Evolutionary conservation across 441 rosid genomes (phyloP).

Genomic region (Dalechampia spathulata): DNA sequence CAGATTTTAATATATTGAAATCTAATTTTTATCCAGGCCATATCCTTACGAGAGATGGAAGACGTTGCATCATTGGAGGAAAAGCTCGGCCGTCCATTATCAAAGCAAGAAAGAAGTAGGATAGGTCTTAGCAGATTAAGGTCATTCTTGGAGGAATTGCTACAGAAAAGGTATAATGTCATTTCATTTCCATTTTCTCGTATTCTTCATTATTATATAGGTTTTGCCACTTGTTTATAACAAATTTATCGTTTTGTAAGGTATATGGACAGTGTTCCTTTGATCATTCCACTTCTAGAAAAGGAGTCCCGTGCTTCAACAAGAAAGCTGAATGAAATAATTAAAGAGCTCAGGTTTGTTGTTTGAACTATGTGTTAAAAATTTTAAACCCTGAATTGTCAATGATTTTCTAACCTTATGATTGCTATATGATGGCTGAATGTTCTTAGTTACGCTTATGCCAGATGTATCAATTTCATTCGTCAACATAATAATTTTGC

Average conservation of each 20-base stretch:
- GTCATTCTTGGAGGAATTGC: constrained; percentile 75
- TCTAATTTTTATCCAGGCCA: constrained; percentile 39
- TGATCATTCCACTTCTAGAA: constrained; percentile 86
- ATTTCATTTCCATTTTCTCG: neutral
- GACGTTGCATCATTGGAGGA: constrained; percentile 68
- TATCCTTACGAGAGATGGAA: constrained; percentile 65
- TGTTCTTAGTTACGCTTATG: no score
- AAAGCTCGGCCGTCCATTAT: constrained; percentile 72
- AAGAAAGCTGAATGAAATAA: constrained; percentile 64
- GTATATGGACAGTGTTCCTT: constrained; percentile 89
- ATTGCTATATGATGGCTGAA: no score
- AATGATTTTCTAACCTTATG: neutral
- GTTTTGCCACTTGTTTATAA: constrained; percentile 6
- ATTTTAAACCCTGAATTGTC: no score
- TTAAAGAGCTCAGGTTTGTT: constrained; percentile 79
- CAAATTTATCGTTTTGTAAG: constrained; percentile 27
- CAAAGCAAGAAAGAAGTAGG: constrained; percentile 70
- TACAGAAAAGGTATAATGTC: constrained; percentile 59
- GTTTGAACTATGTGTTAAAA: constrained; percentile 1
- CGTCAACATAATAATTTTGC: constrained; percentile 7
- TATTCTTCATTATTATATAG: neutral
- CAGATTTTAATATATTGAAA: neutral
- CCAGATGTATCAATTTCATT: constrained; percentile 4
- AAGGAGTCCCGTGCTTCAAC: constrained; percentile 69
- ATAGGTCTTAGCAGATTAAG: constrained; percentile 92